Conservation (phyloP, 371 early-diverging fungal genomes). For the Zopfochytrium polystomum region DNA sequence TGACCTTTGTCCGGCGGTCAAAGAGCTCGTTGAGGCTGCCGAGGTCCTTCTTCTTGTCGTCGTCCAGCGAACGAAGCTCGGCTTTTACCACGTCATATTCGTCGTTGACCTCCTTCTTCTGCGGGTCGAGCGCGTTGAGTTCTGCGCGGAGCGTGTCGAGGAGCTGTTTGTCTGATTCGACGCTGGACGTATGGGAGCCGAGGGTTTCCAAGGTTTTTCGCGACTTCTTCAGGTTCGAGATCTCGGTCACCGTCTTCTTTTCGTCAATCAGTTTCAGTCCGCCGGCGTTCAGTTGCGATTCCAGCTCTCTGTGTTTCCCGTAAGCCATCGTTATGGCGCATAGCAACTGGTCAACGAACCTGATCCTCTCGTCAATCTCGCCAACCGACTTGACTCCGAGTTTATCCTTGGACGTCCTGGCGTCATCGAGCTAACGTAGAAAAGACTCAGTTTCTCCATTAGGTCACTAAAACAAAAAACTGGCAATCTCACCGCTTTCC, state of each 20-base stretch:
- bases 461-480: too few relatives aligned
- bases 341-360: too few relatives aligned
- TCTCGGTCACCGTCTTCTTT: conserved; percentile 78
- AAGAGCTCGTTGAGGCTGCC: conserved; percentile 67
- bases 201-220: conserved; percentile 68
- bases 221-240: conserved; percentile 73
- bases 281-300: conserved; percentile 75
- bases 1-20: conserved; percentile 71
- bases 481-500: conserved; percentile 63
- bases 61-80: conserved; percentile 66
- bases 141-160: conserved; percentile 36
- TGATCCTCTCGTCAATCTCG: too few relatives aligned
- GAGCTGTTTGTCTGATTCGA: conserved; percentile 64
- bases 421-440: conserved; percentile 66
- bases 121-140: conserved; percentile 35
- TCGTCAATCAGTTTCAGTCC: conserved; percentile 79
- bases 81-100: conserved; percentile 35
- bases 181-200: conserved; percentile 56
- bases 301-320: conserved; percentile 55
- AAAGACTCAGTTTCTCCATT: too few relatives aligned
- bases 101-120: conserved; percentile 36
- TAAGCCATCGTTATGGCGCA: too few relatives aligned
- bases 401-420: conserved; percentile 70
- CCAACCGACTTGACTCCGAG: conserved; percentile 70
- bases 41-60: conserved; percentile 57